phyloP scores from a whole-genome alignment of 1,139 yeast species.

The Yamadazyma epiphylla region DNA sequence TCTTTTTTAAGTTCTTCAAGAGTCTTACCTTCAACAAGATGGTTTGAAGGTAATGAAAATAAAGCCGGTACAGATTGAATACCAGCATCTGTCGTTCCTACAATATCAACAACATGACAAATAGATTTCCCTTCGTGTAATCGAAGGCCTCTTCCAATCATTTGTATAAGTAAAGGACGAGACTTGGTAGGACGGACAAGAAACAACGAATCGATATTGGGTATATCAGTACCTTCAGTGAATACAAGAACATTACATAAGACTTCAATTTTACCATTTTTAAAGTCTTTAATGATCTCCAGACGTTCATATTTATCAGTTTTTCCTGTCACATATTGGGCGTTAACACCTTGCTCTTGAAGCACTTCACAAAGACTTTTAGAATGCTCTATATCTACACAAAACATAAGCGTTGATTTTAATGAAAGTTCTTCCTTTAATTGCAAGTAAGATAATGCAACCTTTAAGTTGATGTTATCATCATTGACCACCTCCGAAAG shows the following conservation, averaged over 20 bases:
- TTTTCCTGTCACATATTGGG: constrained; percentile 70
- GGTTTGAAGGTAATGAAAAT: constrained; percentile 37
- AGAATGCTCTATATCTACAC: constrained; percentile 72
- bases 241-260: constrained; percentile 85
- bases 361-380: constrained; percentile 51
- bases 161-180: constrained; percentile 67
- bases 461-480: constrained; percentile 48
- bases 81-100: constrained; percentile 57
- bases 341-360: constrained; percentile 57
- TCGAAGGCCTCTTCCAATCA: constrained; percentile 90
- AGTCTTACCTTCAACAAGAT: constrained; percentile 27
- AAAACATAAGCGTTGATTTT: constrained; percentile 71
- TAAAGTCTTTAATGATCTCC: constrained; percentile 54
- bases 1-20: constrained; percentile 22
- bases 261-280: constrained; percentile 61
- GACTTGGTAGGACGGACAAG: constrained; percentile 83
- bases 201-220: constrained; percentile 78
- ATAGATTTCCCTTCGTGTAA: constrained; percentile 54
- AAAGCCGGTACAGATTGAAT: constrained; percentile 61
- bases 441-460: constrained; percentile 55
- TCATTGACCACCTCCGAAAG: constrained; percentile 58
- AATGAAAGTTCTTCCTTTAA: constrained; percentile 33
- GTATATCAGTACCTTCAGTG: constrained; percentile 95
- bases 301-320: constrained; percentile 55
- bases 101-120: constrained; percentile 79